Conservation (phyloP, 2,329 filamentous ascomycete species). For the Coniochaeta pulveracea region DNA sequence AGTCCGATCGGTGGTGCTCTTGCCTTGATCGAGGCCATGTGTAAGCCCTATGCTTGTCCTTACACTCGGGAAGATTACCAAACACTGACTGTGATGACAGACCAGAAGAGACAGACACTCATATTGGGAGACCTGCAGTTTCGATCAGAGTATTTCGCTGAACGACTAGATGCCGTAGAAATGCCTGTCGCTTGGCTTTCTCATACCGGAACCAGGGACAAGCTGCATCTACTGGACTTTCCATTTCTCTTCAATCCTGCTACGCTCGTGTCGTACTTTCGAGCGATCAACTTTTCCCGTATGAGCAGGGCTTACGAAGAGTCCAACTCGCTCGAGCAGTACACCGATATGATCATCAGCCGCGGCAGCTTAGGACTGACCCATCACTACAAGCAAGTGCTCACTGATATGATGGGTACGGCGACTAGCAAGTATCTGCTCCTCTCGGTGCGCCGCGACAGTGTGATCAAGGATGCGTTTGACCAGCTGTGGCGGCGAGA, state of each 20-base stretch:
- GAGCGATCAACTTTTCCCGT: slow-evolving; percentile 72
- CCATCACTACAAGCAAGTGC: slow-evolving; percentile 44
- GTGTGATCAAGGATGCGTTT: slow-evolving; percentile 63
- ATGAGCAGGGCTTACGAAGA: slow-evolving; percentile 76
- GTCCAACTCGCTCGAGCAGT: slow-evolving; percentile 44
- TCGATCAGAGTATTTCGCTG: slow-evolving; percentile 62
- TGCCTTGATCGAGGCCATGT: slow-evolving; percentile 59
- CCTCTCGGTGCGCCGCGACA: slow-evolving; percentile 54
- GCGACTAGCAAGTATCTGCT: slow-evolving; percentile 62
- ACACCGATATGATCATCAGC: slow-evolving; percentile 44
- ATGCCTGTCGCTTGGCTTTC: slow-evolving; percentile 64
- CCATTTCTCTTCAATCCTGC: slow-evolving; percentile 68
- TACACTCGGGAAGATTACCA: too few species aligned
- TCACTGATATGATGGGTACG: slow-evolving; percentile 52
- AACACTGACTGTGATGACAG: slow-evolving; percentile 24
- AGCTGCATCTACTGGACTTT: slow-evolving; percentile 66
- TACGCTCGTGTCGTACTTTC: slow-evolving; percentile 71
- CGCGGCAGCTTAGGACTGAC: slow-evolving; percentile 44
- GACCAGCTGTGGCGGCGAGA: slow-evolving; percentile 86
- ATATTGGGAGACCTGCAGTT: slow-evolving; percentile 61
- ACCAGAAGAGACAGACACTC: slow-evolving; percentile 51
- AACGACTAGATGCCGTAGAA: slow-evolving; percentile 62
- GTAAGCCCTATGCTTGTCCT: slow-evolving; percentile 34
- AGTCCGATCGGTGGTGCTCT: slow-evolving; percentile 68
- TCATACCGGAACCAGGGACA: slow-evolving; percentile 48